Evolutionary conservation across 1,139 yeast species (phyloP).

Genomic region (Blastobotrys elegans): DNA sequence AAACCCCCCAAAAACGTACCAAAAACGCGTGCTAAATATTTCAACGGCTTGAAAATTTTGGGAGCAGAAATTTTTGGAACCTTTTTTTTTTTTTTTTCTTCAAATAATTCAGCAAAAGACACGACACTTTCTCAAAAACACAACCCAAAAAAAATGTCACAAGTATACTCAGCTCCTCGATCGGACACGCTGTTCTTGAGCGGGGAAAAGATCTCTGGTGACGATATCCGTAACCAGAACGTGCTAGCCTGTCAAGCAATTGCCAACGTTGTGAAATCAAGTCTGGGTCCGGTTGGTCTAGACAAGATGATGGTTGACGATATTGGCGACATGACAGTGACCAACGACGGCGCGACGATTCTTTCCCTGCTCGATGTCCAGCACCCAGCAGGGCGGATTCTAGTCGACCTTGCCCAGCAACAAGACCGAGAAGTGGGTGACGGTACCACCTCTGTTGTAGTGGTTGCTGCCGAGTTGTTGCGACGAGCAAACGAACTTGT

Average conservation of each 20-base stretch:
- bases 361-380: conserved; percentile 87
- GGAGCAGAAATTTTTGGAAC: not conserved
- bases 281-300: conserved; percentile 96
- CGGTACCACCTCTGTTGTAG: conserved; percentile 88
- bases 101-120: not conserved
- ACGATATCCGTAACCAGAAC: conserved; percentile 93
- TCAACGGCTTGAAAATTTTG: too few relatives aligned
- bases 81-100: not conserved
- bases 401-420: conserved; percentile 96
- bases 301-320: conserved; percentile 99
- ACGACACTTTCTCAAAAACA: not conserved
- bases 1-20: too few relatives aligned
- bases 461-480: conserved; percentile 87
- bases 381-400: conserved; percentile 97
- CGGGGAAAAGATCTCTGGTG: conserved; percentile 94
- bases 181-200: conserved; percentile 91
- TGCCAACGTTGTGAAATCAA: conserved; percentile 94
- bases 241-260: conserved; percentile 92
- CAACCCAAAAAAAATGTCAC: conserved; percentile 42
- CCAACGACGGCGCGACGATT: conserved; percentile 98
- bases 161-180: conserved; percentile 62
- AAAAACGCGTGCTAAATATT: too few relatives aligned
- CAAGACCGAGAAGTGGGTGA: conserved; percentile 99
- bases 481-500: conserved; percentile 94
- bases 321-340: conserved; percentile 97